These are phyloP conservation scores for Ceratocystis alfenasii DNA, from an alignment of 2,329 filamentous ascomycete genomes.

Conservation along the genomic window DNA sequence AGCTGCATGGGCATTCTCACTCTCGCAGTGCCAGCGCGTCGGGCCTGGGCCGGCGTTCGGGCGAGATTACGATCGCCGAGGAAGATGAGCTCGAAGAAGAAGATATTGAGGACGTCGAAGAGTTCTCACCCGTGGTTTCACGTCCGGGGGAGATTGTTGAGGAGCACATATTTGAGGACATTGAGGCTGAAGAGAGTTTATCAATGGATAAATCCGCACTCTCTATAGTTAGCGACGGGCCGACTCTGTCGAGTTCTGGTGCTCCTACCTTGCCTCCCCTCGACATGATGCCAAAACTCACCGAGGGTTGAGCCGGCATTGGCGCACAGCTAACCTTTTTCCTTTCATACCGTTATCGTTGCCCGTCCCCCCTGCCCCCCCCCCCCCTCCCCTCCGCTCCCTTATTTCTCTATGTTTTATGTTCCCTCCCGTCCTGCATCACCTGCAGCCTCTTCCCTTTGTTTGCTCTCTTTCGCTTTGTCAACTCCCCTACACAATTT, in stretches of 20 bases:
- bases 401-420: slow-evolving; percentile 6
- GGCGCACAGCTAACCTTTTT: neutral
- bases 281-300: slow-evolving; percentile 16
- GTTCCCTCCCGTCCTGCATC: neutral
- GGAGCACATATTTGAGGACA: slow-evolving; percentile 24
- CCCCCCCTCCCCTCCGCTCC: neutral
- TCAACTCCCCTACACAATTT: neutral
- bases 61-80: slow-evolving; percentile 62
- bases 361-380: neutral
- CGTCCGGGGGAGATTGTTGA: slow-evolving; percentile 18
- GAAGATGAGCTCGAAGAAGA: slow-evolving; percentile 45
- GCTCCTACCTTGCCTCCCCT: slow-evolving; percentile 18
- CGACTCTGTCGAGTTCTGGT: slow-evolving; percentile 13
- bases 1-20: slow-evolving; percentile 34
- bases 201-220: slow-evolving; percentile 17
- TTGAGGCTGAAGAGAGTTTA: slow-evolving; percentile 20
- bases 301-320: slow-evolving; percentile 12
- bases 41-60: slow-evolving; percentile 53
- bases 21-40: slow-evolving; percentile 51
- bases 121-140: slow-evolving; percentile 19
- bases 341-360: neutral
- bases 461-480: slow-evolving; percentile 7
- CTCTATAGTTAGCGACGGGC: slow-evolving; percentile 3
- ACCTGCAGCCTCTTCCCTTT: slow-evolving; percentile 3
- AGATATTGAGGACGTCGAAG: slow-evolving; percentile 36